Base-by-base conservation (phyloP, 1,284 basidiomycete species). In the Pseudozyma hubeiensis region DNA sequence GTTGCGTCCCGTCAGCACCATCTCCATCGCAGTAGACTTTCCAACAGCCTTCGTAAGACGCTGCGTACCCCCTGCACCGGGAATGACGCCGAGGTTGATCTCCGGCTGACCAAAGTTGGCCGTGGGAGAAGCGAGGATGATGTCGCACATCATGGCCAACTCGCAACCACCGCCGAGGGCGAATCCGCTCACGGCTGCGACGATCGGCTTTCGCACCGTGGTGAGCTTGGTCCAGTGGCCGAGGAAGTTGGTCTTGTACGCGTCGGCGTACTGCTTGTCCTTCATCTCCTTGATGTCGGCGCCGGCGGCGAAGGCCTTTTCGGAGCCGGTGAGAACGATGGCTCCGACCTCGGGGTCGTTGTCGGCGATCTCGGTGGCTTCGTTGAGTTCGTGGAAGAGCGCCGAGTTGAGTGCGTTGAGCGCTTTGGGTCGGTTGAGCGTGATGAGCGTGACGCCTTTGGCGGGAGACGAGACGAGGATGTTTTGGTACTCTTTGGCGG, bases 151-250 rank as follows among this genome's bases (percentile, higher is more conserved):
- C 84, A 98, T 90, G 11, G 96, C 95, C 51, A 99, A 89, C 85
- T 99, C 96, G 81, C 94, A 96, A 53, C 96, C 96, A 51, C 96
- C 96, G 13, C 96, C 96, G 70, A 99, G 91, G 19, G 96, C 95
- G 81, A 92, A 98, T 17, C 96, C 97, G 83, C 91, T 93, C 61
- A 99, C 94, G 10, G 96, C 96, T 41, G 94, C 95, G 66, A 99
- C 92, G 84, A 97, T 91, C 14, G 96, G 96, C 86, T 98, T 98
- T 79, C 90, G 89, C 72, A 96, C 89, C 46, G 87, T 87, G 13
- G 89, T 89, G 76, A 98, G 87, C 67, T 89, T 87, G 16, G 90
- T 88, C 96, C 97, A 99, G 84, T 91, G 89, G 71, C 91, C 91
- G 59, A 99, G 87, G 86, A 97, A 98, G 84, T 92, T 92, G 85